Percentiles rank a stretch among this genome's conserved stretches.
phyloP scores from a whole-genome alignment of 2,329 filamentous ascomycete species.

The Byssochlamys sp. region DNA sequence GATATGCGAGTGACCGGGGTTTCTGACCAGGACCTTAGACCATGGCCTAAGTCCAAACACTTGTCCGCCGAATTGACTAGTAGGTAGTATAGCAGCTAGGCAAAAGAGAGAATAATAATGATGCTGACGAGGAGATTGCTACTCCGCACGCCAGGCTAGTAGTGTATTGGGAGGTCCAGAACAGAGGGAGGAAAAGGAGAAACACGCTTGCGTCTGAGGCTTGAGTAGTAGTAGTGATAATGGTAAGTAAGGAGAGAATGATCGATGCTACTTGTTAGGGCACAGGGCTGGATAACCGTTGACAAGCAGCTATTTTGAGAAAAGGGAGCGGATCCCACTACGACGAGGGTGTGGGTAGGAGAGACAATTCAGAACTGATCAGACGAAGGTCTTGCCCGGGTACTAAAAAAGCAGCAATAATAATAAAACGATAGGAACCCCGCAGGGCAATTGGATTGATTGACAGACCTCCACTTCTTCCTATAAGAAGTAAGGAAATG shows the following conservation, averaged over 20 bases:
- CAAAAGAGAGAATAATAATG: not conserved
- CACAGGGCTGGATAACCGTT: not conserved
- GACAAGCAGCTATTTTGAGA: not conserved
- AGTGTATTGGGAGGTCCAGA: not conserved
- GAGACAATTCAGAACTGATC: not conserved
- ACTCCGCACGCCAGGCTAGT: not conserved
- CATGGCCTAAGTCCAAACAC: not conserved
- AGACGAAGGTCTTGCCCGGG: not conserved
- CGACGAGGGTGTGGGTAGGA: not conserved
- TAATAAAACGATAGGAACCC: not conserved
- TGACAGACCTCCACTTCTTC: not conserved
- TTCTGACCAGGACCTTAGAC: not conserved
- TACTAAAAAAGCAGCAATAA: not conserved
- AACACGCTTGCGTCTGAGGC: not conserved
- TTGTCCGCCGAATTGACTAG: not conserved
- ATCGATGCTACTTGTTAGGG: not conserved
- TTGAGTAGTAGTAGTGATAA: not conserved
- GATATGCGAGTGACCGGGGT: not conserved
- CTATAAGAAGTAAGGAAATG: not conserved
- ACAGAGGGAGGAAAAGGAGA: not conserved
- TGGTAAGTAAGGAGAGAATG: not conserved
- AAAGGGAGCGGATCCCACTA: not conserved
- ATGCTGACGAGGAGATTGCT: not conserved
- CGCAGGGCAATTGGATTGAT: not conserved
- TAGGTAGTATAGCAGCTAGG: not conserved